Base-by-base conservation (phyloP, 768 basidiomycete genomes). In the Termitomyces sp. region DNA sequence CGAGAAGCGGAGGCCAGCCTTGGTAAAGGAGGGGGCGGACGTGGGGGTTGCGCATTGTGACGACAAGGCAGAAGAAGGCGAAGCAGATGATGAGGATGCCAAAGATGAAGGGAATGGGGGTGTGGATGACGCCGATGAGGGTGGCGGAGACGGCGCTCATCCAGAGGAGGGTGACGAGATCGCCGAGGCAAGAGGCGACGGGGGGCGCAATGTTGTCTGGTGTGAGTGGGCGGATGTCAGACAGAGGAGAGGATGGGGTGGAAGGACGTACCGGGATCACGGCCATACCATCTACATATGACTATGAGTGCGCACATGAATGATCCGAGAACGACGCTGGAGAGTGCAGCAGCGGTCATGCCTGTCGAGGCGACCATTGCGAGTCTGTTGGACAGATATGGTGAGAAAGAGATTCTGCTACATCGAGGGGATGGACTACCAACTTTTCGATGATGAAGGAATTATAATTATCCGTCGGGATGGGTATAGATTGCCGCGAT, bases 201-300 rank as follows among this genome's bases (percentile, higher is more conserved):
- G 97, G 95, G 0, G 97, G 93, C 1, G 96, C 91, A 65, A 98
- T 96, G 72, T 99, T 99, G 70, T 97, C 95, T 94, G 68, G 20
- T 15, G 1, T 25, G 25, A 25, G 25, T 1, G 25, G 25, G 25
- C 25, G 25, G 25, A 25, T 25, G 25, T 25, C 25, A 25, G 25
- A 25, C 25, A 25, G 25, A 25, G 25, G 25, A 25, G 25, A 25
- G 25, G 25, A 25, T 25, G 25, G 25, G 25, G 25, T 25, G 25
- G 20, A 52, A 4, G 20, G 10, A 2, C 80, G 50, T 68, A 88
- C 94, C 96, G 59, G 97, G 97, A 73, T 99, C 90, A 46, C 88
- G 83, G 5, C 87, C 84, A 63, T 83, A 85, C 68, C 78, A 82
- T 55, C 92, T 79, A 70, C 94, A 95, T 1, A 91, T 56, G 25